Evolutionary conservation across 2,329 filamentous ascomycete species (phyloP).

Genomic region (Sporothrix mexicana): DNA sequence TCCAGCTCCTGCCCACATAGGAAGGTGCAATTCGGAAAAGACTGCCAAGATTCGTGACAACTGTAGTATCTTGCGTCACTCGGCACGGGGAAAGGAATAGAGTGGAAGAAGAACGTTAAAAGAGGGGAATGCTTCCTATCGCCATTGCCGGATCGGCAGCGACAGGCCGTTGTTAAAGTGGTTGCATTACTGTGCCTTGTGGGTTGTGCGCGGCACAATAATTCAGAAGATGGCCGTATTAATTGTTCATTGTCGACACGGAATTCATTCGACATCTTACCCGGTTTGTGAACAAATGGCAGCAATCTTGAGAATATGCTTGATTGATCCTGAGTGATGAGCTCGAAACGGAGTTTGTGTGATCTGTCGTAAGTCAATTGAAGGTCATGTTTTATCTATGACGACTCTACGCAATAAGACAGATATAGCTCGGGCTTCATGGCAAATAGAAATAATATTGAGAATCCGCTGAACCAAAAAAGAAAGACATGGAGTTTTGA

Average conservation of each 20-base stretch:
- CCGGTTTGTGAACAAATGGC: background rate
- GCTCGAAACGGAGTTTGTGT: too few species aligned
- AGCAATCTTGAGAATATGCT: background rate
- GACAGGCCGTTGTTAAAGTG: background rate
- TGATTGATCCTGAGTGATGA: too few species aligned
- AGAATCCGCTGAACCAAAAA: too few species aligned
- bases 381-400: too few species aligned
- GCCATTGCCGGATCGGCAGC: conserved; percentile 10
- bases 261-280: background rate
- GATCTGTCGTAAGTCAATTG: too few species aligned
- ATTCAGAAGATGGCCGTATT: background rate
- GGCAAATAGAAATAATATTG: too few species aligned
- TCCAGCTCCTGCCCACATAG: conserved; percentile 8
- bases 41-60: conserved; percentile 17
- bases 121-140: background rate
- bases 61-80: conserved; percentile 14
- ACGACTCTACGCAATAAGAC: too few species aligned
- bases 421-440: too few species aligned
- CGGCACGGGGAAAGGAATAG: background rate
- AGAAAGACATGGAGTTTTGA: background rate
- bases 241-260: background rate
- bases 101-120: background rate
- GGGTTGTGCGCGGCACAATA: too few species aligned
- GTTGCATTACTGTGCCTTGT: background rate
- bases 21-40: background rate